Evolutionary conservation across 2,329 filamentous ascomycete genomes (phyloP).

Genomic region (Trichoderma sp.): DNA sequence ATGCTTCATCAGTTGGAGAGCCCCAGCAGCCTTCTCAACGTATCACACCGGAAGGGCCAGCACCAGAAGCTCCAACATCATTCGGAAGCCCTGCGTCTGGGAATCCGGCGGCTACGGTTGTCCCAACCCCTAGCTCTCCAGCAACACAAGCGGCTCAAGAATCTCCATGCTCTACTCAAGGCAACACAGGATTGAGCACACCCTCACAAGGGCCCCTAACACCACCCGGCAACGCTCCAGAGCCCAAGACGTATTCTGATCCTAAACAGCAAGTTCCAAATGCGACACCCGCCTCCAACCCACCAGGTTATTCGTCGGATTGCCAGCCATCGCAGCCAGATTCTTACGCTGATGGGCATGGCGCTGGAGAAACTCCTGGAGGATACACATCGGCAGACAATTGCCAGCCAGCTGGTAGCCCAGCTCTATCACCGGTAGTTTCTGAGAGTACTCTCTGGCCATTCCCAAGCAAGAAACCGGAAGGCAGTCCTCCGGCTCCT

Average conservation of each 20-base stretch:
- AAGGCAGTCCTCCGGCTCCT: conserved; percentile 26
- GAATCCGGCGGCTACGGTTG: conserved; percentile 18
- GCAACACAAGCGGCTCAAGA: conserved; percentile 9
- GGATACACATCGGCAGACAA: conserved; percentile 5
- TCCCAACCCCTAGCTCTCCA: neutral
- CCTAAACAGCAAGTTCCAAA: conserved; percentile 16
- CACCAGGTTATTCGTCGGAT: neutral
- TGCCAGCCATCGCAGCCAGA: neutral
- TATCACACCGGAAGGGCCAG: conserved; percentile 20
- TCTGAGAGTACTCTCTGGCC: conserved; percentile 28
- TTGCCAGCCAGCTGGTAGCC: conserved; percentile 14
- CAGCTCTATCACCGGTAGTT: conserved; percentile 18
- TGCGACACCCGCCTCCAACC: neutral
- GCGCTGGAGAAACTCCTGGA: neutral
- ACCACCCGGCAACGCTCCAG: conserved; percentile 17
- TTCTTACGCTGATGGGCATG: neutral
- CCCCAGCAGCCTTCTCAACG: conserved; percentile 3
- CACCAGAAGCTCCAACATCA: conserved; percentile 20
- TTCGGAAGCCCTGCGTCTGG: neutral
- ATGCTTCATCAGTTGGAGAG: neutral
- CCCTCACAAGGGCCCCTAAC: neutral
- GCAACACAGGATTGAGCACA: neutral
- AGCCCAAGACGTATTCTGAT: conserved; percentile 20
- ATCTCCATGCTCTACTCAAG: conserved; percentile 10
- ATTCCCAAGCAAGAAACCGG: conserved; percentile 23